Conservation (phyloP, 2,329 filamentous ascomycete species). For the Stachybotrys chlorohalonatus region DNA sequence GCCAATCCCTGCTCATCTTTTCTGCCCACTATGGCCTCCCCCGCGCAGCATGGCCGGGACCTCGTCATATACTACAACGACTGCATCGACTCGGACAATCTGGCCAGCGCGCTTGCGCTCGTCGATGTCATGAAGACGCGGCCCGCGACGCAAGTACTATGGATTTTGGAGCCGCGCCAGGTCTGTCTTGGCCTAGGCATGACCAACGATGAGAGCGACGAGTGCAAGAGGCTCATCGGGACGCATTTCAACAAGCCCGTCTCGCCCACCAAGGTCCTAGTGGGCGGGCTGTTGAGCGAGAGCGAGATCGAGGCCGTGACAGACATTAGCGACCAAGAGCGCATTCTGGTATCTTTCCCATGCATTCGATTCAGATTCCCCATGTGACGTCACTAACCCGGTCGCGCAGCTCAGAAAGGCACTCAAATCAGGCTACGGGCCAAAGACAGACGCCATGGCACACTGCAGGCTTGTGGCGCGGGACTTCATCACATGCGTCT, state of each 20-base stretch:
- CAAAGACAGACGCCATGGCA: conserved; percentile 8
- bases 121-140: conserved; percentile 5
- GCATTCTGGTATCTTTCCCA: conserved; percentile 6
- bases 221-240: conserved; percentile 8
- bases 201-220: conserved; percentile 6
- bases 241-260: conserved; percentile 6
- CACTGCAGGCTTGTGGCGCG: conserved; percentile 11
- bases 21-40: not conserved
- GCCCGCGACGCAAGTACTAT: conserved; percentile 8
- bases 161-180: conserved; percentile 15
- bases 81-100: conserved; percentile 15
- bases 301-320: conserved; percentile 6
- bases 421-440: conserved; percentile 7
- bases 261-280: conserved; percentile 10
- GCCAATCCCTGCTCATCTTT: not conserved
- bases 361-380: not conserved
- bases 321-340: conserved; percentile 4
- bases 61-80: conserved; percentile 16
- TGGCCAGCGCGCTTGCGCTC: conserved; percentile 12
- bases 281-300: conserved; percentile 10
- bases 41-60: not conserved
- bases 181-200: conserved; percentile 10
- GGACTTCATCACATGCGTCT: conserved; percentile 10
- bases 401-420: conserved; percentile 7
- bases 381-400: not conserved